Evolutionary conservation across 192 early-diverging fungal species (phyloP).

Genomic region (Linnemannia exigua): DNA sequence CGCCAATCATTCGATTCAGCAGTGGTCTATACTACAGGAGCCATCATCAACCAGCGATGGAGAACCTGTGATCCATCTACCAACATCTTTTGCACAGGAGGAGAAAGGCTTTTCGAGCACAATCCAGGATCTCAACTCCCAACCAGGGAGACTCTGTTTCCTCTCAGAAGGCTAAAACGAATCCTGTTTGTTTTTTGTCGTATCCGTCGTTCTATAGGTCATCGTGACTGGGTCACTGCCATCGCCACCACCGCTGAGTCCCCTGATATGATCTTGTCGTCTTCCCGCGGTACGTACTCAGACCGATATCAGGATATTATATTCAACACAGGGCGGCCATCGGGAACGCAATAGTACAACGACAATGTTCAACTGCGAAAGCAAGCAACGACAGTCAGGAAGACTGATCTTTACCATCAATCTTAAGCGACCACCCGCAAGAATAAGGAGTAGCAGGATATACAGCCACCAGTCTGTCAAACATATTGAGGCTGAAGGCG

Average conservation of each 20-base stretch:
- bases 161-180: not conserved
- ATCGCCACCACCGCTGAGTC: conserved; percentile 97
- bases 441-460: not conserved
- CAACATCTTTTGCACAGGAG: not conserved
- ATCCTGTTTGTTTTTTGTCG: not conserved
- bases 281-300: conserved; percentile 87
- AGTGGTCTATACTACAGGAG: not conserved
- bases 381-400: too few relatives aligned
- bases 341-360: not conserved
- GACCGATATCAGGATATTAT: not conserved
- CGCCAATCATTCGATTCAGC: not conserved
- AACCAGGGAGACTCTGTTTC: not conserved
- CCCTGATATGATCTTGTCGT: conserved; percentile 97
- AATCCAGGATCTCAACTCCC: not conserved
- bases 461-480: not conserved
- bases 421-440: too few relatives aligned
- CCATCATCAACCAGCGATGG: not conserved
- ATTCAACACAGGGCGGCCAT: not conserved
- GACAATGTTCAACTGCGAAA: too few relatives aligned
- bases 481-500: not conserved
- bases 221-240: conserved; percentile 94
- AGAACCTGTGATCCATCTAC: not conserved
- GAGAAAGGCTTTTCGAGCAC: not conserved
- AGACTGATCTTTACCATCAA: too few relatives aligned
- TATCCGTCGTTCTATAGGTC: conserved; percentile 66